A percentile compares a stretch with the other conserved stretches of the same genome.
Evolutionary conservation across 2,329 filamentous ascomycete species (phyloP).

Genomic region (Madurella mycetomatis): DNA sequence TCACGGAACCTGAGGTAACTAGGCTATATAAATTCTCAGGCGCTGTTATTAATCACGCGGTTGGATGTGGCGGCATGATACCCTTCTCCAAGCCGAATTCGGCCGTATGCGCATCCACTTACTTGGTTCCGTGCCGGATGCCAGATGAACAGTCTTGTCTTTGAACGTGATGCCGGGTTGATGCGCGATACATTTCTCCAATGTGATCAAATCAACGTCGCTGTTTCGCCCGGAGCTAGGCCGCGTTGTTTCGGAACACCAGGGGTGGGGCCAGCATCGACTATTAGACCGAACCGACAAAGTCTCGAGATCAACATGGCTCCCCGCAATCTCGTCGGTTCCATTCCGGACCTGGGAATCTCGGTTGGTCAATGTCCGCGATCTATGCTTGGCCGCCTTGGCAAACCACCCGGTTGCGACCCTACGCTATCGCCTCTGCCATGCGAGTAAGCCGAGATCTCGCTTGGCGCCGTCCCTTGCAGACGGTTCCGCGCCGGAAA

Average conservation of each 20-base stretch:
- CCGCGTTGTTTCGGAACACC: background rate
- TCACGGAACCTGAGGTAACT: too few species aligned
- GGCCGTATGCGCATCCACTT: too few species aligned
- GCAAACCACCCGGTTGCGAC: background rate
- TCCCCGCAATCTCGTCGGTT: background rate
- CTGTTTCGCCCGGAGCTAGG: background rate
- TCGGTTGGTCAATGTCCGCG: conserved; percentile 14
- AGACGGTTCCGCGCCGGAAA: conserved; percentile 4
- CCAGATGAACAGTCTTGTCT: too few species aligned
- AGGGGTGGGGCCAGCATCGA: too few species aligned
- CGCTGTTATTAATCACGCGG: too few species aligned
- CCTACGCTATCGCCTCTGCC: background rate
- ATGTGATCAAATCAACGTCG: background rate
- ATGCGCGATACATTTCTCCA: too few species aligned
- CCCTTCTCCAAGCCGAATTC: too few species aligned
- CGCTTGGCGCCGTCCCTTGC: conserved; percentile 5
- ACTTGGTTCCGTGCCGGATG: too few species aligned
- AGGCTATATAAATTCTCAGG: too few species aligned
- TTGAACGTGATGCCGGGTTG: too few species aligned
- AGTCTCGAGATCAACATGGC: background rate
- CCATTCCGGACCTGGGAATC: conserved; percentile 7
- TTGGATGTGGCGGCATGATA: too few species aligned
- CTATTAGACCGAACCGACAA: background rate
- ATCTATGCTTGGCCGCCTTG: conserved; percentile 11
- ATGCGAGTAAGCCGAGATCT: background rate